A percentile compares a stretch with the other conserved stretches of the same genome.
phyloP scores from a whole-genome alignment of 2,329 filamentous ascomycete species.

The Aspergillus jensenii region DNA sequence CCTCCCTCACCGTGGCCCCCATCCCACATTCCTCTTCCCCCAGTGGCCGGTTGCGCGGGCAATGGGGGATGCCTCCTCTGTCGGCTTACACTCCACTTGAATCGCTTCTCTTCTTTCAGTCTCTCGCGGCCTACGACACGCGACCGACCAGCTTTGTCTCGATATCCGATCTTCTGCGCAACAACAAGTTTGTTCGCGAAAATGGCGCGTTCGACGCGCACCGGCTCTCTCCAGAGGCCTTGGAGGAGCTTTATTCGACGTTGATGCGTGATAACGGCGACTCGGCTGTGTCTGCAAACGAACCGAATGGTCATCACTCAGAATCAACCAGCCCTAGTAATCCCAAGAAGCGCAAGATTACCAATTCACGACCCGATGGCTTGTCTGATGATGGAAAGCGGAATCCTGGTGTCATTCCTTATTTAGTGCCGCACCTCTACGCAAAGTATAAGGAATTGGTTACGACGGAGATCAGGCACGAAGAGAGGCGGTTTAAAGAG shows the following conservation, averaged over 20 bases:
- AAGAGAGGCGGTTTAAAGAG: conserved; percentile 66
- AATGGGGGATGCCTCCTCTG: conserved; percentile 58
- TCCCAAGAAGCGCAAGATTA: conserved; percentile 73
- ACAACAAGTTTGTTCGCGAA: conserved; percentile 70
- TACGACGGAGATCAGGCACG: conserved; percentile 68
- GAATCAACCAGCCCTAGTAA: conserved; percentile 42
- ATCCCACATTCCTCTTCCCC: conserved; percentile 33
- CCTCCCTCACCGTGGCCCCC: conserved; percentile 36
- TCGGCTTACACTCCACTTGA: conserved; percentile 80
- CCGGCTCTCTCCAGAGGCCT: conserved; percentile 72
- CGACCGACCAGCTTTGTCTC: conserved; percentile 65
- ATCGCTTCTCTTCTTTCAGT: conserved; percentile 81
- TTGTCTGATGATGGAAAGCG: conserved; percentile 63
- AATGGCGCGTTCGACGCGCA: conserved; percentile 70
- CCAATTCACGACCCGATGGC: conserved; percentile 62
- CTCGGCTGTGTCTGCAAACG: conserved; percentile 35
- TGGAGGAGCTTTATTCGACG: conserved; percentile 75
- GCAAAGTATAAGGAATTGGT: conserved; percentile 69
- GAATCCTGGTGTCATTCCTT: conserved; percentile 67
- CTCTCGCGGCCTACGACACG: conserved; percentile 67
- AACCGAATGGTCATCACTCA: conserved; percentile 23
- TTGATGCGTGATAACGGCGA: conserved; percentile 72
- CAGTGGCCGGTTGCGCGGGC: conserved; percentile 39
- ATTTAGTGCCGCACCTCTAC: conserved; percentile 72
- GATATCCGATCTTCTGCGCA: conserved; percentile 73